A percentile compares a stretch with the other conserved stretches of the same genome.
Conservation (phyloP, 129 eudicot genomes). For the Tagetes patula region DNA sequence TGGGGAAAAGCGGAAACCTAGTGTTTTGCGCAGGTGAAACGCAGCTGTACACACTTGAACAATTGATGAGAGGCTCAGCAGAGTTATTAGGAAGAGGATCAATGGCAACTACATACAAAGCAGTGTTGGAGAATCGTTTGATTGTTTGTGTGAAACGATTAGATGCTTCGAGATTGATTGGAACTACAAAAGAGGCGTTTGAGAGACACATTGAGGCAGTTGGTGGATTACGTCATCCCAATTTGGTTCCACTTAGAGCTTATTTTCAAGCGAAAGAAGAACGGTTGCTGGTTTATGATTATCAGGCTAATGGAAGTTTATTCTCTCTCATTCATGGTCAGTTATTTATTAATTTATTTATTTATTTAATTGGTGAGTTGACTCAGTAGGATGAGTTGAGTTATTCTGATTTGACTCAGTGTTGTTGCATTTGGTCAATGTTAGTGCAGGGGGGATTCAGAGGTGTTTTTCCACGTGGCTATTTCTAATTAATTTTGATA, state of each 20-base stretch:
- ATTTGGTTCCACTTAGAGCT: slow-evolving; percentile 74
- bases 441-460: background rate
- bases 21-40: slow-evolving; percentile 75
- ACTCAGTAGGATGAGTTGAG: slow-evolving; percentile 13
- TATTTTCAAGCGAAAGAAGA: slow-evolving; percentile 82
- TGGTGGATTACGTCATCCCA: slow-evolving; percentile 82
- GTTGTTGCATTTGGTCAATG: background rate
- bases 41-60: slow-evolving; percentile 62
- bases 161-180: slow-evolving; percentile 57
- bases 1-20: slow-evolving; percentile 70
- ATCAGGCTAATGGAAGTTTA: slow-evolving; percentile 82
- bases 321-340: slow-evolving; percentile 78
- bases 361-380: background rate
- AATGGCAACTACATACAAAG: slow-evolving; percentile 78
- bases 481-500: background rate
- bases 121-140: slow-evolving; percentile 71
- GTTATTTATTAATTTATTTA: background rate
- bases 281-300: slow-evolving; percentile 75
- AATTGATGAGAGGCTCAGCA: slow-evolving; percentile 81
- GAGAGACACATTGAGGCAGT: slow-evolving; percentile 78
- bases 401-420: slow-evolving; percentile 3
- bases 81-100: slow-evolving; percentile 84
- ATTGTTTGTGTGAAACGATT: slow-evolving; percentile 81
- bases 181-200: slow-evolving; percentile 53
- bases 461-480: background rate